Evolutionary conservation across 257 asterid genomes (phyloP).

Genomic region (Gentiana straminea): DNA sequence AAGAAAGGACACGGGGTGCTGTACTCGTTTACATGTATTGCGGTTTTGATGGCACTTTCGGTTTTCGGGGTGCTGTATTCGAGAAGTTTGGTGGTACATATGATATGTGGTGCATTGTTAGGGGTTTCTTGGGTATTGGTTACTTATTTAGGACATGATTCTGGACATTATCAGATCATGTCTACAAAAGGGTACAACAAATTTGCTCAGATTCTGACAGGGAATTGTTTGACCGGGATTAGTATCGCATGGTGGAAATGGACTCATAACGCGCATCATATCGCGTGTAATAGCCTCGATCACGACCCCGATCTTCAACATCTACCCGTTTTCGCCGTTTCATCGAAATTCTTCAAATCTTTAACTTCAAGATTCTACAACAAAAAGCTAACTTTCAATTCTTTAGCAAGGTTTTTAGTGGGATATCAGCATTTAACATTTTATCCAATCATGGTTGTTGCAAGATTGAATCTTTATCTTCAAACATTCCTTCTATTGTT

Average conservation of each 20-base stretch:
- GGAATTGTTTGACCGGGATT: conserved; percentile 81
- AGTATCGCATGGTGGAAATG: conserved; percentile 99
- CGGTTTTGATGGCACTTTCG: conserved; percentile 10
- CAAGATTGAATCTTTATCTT: conserved; percentile 56
- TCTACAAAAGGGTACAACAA: conserved; percentile 32
- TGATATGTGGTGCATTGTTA: conserved; percentile 26
- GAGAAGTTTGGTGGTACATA: conserved; percentile 17
- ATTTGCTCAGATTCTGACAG: conserved; percentile 52
- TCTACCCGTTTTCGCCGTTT: conserved; percentile 74
- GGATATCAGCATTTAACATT: conserved; percentile 65
- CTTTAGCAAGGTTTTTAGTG: conserved; percentile 46
- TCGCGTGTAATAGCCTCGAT: conserved; percentile 77
- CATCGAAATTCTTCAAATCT: conserved; percentile 35
- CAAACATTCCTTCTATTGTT: conserved; percentile 60
- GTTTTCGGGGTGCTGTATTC: conserved; percentile 25
- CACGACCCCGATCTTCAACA: conserved; percentile 92
- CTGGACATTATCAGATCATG: conserved; percentile 86
- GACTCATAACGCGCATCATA: conserved; percentile 90
- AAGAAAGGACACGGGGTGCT: conserved; percentile 35
- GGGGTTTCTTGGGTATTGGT: conserved; percentile 37
- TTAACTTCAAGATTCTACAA: conserved; percentile 50
- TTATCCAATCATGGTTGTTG: conserved; percentile 64
- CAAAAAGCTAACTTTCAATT: conserved; percentile 49
- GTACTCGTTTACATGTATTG: conserved; percentile 14
- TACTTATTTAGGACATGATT: conserved; percentile 81